Percentiles rank a stretch among this genome's conserved stretches.
phyloP scores from a whole-genome alignment of 345 rosid species.

The Eucalyptus marginata region DNA sequence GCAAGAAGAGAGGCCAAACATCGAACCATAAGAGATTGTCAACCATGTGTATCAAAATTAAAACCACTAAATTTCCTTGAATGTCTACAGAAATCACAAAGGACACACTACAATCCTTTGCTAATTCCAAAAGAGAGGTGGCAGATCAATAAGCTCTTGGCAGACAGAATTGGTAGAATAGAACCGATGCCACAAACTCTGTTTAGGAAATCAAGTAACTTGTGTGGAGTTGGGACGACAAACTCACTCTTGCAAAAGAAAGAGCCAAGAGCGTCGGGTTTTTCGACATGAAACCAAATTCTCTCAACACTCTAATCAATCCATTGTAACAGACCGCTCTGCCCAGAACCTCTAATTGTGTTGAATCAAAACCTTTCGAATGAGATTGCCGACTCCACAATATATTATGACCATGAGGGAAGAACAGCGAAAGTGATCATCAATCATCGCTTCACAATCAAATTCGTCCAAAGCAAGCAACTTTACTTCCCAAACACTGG shows the following conservation, averaged over 20 bases:
- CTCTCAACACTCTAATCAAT: background rate
- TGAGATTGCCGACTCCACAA: background rate
- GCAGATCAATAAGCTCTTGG: background rate
- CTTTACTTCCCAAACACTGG: background rate
- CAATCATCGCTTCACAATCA: background rate
- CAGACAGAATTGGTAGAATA: background rate
- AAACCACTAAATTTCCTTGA: background rate
- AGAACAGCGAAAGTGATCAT: background rate
- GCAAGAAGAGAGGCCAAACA: background rate
- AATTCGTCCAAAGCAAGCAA: background rate
- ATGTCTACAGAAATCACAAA: background rate
- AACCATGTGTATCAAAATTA: background rate
- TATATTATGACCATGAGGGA: background rate
- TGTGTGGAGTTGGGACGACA: background rate
- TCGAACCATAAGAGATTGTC: background rate
- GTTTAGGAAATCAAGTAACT: background rate
- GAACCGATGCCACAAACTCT: background rate
- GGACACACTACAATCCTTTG: background rate
- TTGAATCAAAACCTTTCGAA: background rate
- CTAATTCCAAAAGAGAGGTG: background rate
- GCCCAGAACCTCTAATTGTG: background rate
- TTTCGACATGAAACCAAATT: background rate
- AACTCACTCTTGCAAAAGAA: background rate
- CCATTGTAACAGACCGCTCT: background rate
- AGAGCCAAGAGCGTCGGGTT: background rate